Evolutionary conservation across 768 basidiomycete species (phyloP).

Genomic region (Lentinula sp.): DNA sequence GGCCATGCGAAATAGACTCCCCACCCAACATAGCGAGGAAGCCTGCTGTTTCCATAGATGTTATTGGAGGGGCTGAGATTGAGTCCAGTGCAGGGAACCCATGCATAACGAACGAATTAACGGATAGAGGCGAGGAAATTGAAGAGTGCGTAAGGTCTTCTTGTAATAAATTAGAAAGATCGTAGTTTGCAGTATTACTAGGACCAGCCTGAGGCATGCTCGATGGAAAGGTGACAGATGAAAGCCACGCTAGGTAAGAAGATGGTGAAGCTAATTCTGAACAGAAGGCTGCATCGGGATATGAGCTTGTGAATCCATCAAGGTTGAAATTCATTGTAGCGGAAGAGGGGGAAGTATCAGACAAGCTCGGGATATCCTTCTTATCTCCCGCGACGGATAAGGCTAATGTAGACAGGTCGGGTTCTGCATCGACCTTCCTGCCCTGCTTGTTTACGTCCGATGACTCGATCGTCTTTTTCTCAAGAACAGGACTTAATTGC

Average conservation of each 20-base stretch:
- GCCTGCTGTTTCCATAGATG: conserved; percentile 3
- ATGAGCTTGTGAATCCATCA: neutral
- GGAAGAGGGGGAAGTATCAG: neutral
- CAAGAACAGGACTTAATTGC: conserved; percentile 8
- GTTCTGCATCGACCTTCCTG: neutral
- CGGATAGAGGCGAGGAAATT: neutral
- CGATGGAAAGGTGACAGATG: neutral
- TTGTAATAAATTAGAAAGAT: neutral
- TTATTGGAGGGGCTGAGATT: neutral
- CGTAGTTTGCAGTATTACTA: neutral
- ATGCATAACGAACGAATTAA: neutral
- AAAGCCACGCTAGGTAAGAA: neutral
- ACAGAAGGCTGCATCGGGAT: neutral
- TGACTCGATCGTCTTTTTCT: neutral
- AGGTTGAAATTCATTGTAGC: neutral
- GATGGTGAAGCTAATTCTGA: neutral
- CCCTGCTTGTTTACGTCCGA: neutral
- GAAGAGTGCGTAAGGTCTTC: neutral
- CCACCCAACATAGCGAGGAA: conserved; percentile 3
- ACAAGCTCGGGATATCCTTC: neutral
- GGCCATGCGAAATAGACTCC: neutral
- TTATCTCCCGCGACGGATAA: neutral
- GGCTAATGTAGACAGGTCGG: neutral
- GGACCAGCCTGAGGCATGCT: neutral
- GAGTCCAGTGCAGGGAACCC: neutral